Conservation (phyloP, 1,284 basidiomycete genomes). For the Ustilago xerochloae region DNA sequence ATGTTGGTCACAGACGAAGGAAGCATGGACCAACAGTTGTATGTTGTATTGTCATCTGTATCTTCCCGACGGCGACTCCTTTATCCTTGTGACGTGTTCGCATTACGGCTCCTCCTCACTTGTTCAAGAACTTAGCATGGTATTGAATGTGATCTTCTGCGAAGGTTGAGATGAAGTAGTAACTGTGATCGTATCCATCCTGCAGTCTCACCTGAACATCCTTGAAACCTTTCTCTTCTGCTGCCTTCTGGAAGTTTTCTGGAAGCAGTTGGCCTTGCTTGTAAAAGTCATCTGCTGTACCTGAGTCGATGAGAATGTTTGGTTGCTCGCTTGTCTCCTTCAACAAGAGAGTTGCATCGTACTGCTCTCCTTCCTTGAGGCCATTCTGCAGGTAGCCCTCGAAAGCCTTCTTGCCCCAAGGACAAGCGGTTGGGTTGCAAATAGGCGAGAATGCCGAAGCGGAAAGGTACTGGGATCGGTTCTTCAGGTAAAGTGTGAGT, state of each 20-base stretch:
- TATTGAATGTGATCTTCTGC: conserved; percentile 68
- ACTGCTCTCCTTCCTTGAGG: conserved; percentile 79
- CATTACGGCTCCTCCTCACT: conserved; percentile 1
- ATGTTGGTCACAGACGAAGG: too few relatives aligned
- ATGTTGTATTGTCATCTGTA: background rate
- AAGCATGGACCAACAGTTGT: too few relatives aligned
- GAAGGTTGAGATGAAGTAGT: conserved; percentile 76
- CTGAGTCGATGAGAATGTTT: conserved; percentile 68
- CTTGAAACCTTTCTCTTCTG: conserved; percentile 78
- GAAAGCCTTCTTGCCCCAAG: conserved; percentile 95
- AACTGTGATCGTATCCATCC: conserved; percentile 86
- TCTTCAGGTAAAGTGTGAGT: conserved; percentile 85
- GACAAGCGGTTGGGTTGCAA: conserved; percentile 84
- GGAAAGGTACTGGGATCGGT: conserved; percentile 78
- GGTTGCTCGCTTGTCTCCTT: conserved; percentile 73
- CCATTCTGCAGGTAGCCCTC: conserved; percentile 81
- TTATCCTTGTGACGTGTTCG: background rate
- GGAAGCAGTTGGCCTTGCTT: conserved; percentile 86
- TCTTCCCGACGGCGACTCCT: background rate
- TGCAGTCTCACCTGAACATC: conserved; percentile 80
- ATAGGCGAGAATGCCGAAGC: conserved; percentile 95
- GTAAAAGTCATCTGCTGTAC: conserved; percentile 86
- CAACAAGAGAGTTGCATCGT: conserved; percentile 89
- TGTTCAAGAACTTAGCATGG: conserved; percentile 64
- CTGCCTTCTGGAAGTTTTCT: conserved; percentile 84